A percentile compares a stretch with the other conserved stretches of the same genome.
Evolutionary conservation across 1,284 basidiomycete species (phyloP).

Genomic region (Termitomyces sp.): DNA sequence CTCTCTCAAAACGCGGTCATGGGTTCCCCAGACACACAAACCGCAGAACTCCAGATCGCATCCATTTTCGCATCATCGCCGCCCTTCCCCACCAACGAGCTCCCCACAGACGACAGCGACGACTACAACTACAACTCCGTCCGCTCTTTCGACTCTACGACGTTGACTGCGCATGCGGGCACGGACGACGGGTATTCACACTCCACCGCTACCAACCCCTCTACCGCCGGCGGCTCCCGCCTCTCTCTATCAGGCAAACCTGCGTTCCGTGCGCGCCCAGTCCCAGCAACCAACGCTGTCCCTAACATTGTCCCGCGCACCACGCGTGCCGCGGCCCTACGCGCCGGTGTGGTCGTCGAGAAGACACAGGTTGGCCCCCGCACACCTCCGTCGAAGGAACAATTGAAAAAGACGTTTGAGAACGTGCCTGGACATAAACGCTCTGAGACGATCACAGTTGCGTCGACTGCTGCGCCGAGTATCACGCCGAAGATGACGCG

Average conservation of each 20-base stretch:
- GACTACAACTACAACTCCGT: slow-evolving; percentile 33
- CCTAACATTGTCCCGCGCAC: slow-evolving; percentile 76
- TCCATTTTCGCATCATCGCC: slow-evolving; percentile 75
- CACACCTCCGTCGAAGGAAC: slow-evolving; percentile 52
- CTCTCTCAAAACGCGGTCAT: slow-evolving; percentile 59
- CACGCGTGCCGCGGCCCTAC: slow-evolving; percentile 71
- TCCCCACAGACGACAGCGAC: slow-evolving; percentile 37
- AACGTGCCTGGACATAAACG: slow-evolving; percentile 79
- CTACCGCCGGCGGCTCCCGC: slow-evolving; percentile 33
- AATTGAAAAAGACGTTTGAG: slow-evolving; percentile 56
- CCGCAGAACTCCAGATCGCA: slow-evolving; percentile 70
- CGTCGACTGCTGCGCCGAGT: slow-evolving; percentile 66
- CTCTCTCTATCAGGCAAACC: slow-evolving; percentile 38
- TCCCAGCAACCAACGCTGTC: slow-evolving; percentile 53
- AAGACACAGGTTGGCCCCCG: slow-evolving; percentile 34
- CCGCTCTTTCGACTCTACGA: not conserved
- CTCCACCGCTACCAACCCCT: slow-evolving; percentile 38
- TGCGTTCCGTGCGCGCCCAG: slow-evolving; percentile 64
- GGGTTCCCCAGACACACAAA: slow-evolving; percentile 57
- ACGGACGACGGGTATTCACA: slow-evolving; percentile 37
- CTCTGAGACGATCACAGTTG: slow-evolving; percentile 56
- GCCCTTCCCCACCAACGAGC: slow-evolving; percentile 62
- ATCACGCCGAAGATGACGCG: slow-evolving; percentile 72
- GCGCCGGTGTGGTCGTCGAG: slow-evolving; percentile 48
- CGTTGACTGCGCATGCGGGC: too few relatives aligned